Conservation (phyloP, 345 rosid genomes). For the Combretum micranthum region DNA sequence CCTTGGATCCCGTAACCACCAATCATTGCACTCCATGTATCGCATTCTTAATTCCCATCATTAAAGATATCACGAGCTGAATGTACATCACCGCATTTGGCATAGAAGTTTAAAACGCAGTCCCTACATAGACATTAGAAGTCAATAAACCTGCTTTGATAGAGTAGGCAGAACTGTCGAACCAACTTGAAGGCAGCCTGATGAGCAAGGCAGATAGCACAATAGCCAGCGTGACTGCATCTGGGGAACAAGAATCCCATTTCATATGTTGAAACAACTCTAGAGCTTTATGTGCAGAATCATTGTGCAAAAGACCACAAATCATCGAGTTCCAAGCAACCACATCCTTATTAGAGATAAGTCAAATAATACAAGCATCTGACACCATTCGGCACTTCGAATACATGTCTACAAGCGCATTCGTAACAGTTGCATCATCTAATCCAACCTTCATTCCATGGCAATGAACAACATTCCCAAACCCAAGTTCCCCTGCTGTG, state of each 20-base stretch:
- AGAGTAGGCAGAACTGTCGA: slow-evolving; percentile 60
- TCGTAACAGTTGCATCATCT: slow-evolving; percentile 51
- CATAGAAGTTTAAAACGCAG: slow-evolving; percentile 78
- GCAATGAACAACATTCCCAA: slow-evolving; percentile 62
- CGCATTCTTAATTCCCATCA: slow-evolving; percentile 49
- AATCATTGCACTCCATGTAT: slow-evolving; percentile 86
- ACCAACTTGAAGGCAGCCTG: slow-evolving; percentile 47
- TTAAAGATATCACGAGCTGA: slow-evolving; percentile 62
- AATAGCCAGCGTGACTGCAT: slow-evolving; percentile 71
- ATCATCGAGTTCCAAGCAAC: slow-evolving; percentile 89
- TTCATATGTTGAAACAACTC: slow-evolving; percentile 54
- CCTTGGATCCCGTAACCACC: slow-evolving; percentile 73
- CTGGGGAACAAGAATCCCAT: slow-evolving; percentile 46
- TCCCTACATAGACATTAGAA: slow-evolving; percentile 58
- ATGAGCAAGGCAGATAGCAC: slow-evolving; percentile 64
- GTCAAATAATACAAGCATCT: slow-evolving; percentile 61
- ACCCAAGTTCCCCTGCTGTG: slow-evolving; percentile 39
- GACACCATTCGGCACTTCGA: slow-evolving; percentile 51
- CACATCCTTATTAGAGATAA: slow-evolving; percentile 37
- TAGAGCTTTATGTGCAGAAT: slow-evolving; percentile 44
- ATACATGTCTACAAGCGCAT: slow-evolving; percentile 90
- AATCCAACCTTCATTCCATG: slow-evolving; percentile 49
- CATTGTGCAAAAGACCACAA: slow-evolving; percentile 71
- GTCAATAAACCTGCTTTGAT: slow-evolving; percentile 42
- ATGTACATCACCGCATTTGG: slow-evolving; percentile 64